Conservation (phyloP, 306 rosid genomes). For the Fagus crenata region DNA sequence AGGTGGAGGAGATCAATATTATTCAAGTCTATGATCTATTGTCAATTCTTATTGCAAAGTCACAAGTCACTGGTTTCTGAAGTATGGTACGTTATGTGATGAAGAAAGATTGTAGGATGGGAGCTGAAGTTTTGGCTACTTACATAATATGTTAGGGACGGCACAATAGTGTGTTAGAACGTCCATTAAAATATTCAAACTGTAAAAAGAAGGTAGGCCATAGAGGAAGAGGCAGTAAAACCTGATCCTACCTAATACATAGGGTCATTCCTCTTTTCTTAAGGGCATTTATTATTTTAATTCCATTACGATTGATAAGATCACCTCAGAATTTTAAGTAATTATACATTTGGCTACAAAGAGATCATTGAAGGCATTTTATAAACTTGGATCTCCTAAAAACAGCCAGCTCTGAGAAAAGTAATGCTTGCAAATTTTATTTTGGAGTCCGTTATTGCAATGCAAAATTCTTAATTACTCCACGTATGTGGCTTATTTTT, state of each 20-base stretch:
- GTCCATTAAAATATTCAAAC: background rate
- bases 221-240: background rate
- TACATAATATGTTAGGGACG: background rate
- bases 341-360: background rate
- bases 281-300: background rate
- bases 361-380: background rate
- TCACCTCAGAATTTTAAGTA: background rate
- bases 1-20: background rate
- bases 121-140: background rate
- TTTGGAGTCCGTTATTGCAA: background rate
- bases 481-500: background rate
- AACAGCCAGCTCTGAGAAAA: background rate
- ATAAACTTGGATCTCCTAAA: background rate
- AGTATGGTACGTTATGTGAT: background rate
- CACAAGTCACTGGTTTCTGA: background rate
- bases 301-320: background rate
- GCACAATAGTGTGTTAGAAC: background rate
- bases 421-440: background rate
- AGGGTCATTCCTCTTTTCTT: background rate
- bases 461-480: background rate
- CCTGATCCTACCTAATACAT: background rate
- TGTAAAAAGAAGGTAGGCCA: background rate
- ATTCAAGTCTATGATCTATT: background rate
- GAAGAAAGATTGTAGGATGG: background rate
- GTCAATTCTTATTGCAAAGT: conserved; percentile 11